A percentile compares a stretch with the other conserved stretches of the same genome.
These are phyloP conservation scores for Rhizopus stolonifer DNA, from an alignment of 371 early-diverging fungal species.

Conservation along the genomic window DNA sequence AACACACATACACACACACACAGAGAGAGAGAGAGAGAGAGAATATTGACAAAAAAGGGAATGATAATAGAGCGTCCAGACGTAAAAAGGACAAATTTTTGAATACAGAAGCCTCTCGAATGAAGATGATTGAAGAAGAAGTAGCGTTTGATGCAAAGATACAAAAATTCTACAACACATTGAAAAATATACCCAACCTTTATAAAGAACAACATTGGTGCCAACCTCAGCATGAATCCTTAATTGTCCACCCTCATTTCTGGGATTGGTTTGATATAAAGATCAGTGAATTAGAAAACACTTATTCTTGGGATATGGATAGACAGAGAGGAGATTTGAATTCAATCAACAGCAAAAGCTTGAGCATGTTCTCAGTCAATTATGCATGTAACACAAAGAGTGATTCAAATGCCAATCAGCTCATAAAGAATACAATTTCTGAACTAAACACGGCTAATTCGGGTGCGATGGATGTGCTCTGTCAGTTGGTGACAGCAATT, in stretches of 20 bases:
- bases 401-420: neutral
- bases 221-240: neutral
- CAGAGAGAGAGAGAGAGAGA: too few species aligned
- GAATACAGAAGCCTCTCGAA: slow-evolving; percentile 52
- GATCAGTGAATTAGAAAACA: slow-evolving; percentile 33
- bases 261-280: slow-evolving; percentile 49
- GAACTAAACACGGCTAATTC: slow-evolving; percentile 41
- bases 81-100: slow-evolving; percentile 57
- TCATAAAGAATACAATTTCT: slow-evolving; percentile 24
- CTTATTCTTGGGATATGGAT: slow-evolving; percentile 37
- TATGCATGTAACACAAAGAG: neutral
- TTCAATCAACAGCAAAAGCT: neutral
- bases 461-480: slow-evolving; percentile 41
- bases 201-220: slow-evolving; percentile 15
- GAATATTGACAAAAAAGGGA: neutral
- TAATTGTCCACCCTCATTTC: slow-evolving; percentile 5
- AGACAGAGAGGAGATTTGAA: neutral
- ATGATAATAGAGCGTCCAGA: slow-evolving; percentile 51
- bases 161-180: slow-evolving; percentile 35
- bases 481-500: slow-evolving; percentile 18
- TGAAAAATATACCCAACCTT: slow-evolving; percentile 10
- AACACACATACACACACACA: too few species aligned
- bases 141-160: slow-evolving; percentile 30
- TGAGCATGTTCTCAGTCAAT: neutral
- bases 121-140: slow-evolving; percentile 58